Conservation (phyloP, 352 stramenopile genomes). For the Phytopythium helicoides region DNA sequence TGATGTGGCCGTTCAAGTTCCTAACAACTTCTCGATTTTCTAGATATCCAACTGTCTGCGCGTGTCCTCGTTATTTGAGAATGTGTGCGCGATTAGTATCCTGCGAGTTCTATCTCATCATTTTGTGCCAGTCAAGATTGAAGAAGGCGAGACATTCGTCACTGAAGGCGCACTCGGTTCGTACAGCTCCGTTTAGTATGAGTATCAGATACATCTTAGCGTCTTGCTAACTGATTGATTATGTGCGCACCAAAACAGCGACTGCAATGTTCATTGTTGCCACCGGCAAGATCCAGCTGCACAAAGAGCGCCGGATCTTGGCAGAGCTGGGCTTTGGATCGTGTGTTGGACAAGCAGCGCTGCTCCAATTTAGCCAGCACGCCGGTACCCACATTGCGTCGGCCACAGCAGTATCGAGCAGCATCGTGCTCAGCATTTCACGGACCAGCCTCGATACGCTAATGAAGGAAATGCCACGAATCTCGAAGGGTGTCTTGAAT, state of each 20-base stretch:
- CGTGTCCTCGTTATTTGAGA: constrained; percentile 78
- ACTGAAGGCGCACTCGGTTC: constrained; percentile 65
- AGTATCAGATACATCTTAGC: too few relatives aligned
- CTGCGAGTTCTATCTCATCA: constrained; percentile 74
- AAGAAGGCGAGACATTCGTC: constrained; percentile 55
- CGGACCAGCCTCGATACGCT: constrained; percentile 63
- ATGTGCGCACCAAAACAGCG: constrained; percentile 28
- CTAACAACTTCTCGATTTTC: constrained; percentile 1
- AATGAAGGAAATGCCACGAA: constrained; percentile 65
- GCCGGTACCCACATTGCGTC: constrained; percentile 72
- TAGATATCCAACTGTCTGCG: constrained; percentile 82
- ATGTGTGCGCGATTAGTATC: constrained; percentile 77
- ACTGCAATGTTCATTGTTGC: constrained; percentile 80
- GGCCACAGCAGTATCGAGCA: constrained; percentile 62
- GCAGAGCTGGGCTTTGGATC: constrained; percentile 64
- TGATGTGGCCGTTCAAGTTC: not conserved
- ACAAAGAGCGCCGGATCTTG: constrained; percentile 68
- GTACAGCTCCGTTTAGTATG: too few relatives aligned
- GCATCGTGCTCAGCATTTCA: constrained; percentile 72
- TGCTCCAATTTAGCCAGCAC: constrained; percentile 61
- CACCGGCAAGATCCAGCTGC: constrained; percentile 65
- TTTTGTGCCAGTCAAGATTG: constrained; percentile 60
- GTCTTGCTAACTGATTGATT: too few relatives aligned
- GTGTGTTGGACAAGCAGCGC: constrained; percentile 73
- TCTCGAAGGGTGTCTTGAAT: constrained; percentile 78